These are phyloP conservation scores for Puccinia brachypodii DNA, from an alignment of 1,284 basidiomycete genomes.

Conservation along the genomic window DNA sequence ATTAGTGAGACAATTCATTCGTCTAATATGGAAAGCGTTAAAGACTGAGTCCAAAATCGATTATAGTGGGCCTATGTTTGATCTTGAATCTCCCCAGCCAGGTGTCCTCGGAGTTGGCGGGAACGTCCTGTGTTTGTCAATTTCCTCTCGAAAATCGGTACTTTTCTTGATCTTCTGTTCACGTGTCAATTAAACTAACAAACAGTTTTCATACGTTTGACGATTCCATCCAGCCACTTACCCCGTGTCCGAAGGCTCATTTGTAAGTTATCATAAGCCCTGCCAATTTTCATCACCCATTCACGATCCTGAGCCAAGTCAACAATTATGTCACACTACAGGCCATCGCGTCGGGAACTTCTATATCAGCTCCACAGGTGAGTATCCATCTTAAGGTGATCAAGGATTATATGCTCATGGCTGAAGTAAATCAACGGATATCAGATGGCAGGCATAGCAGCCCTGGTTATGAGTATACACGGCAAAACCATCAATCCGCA, in stretches of 20 bases:
- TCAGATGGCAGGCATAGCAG: slow-evolving; percentile 46
- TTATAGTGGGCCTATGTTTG: slow-evolving; percentile 45
- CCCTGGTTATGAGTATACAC: slow-evolving; percentile 31
- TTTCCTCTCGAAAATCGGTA: background rate
- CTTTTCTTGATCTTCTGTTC: background rate
- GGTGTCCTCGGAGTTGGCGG: slow-evolving; percentile 45
- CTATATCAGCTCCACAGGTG: slow-evolving; percentile 40
- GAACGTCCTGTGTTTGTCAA: slow-evolving; percentile 41
- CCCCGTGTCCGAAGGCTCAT: slow-evolving; percentile 34
- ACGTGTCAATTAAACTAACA: background rate
- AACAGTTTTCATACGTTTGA: background rate
- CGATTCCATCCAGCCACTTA: slow-evolving; percentile 32
- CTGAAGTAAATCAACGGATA: background rate
- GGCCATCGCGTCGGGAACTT: slow-evolving; percentile 47
- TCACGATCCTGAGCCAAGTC: background rate
- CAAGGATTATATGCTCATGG: background rate
- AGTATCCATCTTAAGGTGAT: background rate
- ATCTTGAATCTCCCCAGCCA: slow-evolving; percentile 36
- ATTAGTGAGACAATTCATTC: slow-evolving; percentile 36
- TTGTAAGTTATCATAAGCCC: slow-evolving; percentile 5
- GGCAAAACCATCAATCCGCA: slow-evolving; percentile 30
- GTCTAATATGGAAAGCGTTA: background rate
- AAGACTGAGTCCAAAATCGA: background rate
- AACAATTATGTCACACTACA: background rate
- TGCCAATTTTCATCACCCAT: background rate